phyloP scores from a whole-genome alignment of 1,139 yeast genomes.

The Pichia norvegensis region DNA sequence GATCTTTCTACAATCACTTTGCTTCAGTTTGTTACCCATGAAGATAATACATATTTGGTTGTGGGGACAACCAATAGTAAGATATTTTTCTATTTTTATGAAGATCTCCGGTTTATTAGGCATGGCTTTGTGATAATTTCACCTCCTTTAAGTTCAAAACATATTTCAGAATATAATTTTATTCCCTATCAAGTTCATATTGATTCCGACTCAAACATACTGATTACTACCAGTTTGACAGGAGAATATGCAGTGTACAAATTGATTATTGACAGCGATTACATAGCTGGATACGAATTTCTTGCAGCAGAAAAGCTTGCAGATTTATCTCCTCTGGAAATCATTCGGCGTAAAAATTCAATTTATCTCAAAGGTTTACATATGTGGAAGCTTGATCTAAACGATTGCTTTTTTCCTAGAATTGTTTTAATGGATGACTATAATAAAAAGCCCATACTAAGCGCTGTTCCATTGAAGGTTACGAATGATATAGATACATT shows the following conservation, averaged over 20 bases:
- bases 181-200: slow-evolving; percentile 2
- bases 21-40: not conserved
- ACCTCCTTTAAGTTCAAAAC: not conserved
- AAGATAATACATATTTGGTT: not conserved
- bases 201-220: not conserved
- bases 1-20: not conserved
- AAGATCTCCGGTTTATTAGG: not conserved
- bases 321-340: not conserved
- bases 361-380: slow-evolving; percentile 30
- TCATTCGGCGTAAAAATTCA: not conserved
- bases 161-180: not conserved
- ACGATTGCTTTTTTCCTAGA: slow-evolving; percentile 32
- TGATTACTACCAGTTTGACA: slow-evolving; percentile 9
- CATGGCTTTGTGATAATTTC: not conserved
- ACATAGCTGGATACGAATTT: not conserved
- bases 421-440: slow-evolving; percentile 36
- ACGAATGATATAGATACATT: not conserved
- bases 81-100: not conserved
- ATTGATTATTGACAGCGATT: not conserved
- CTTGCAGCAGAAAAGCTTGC: not conserved
- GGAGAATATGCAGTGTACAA: slow-evolving; percentile 9
- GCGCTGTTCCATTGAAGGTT: not conserved
- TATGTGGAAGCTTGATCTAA: slow-evolving; percentile 38
- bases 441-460: not conserved
- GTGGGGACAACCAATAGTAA: not conserved